Conservation (phyloP, 495 filamentous ascomycete species). For the Neurospora intermedia region DNA sequence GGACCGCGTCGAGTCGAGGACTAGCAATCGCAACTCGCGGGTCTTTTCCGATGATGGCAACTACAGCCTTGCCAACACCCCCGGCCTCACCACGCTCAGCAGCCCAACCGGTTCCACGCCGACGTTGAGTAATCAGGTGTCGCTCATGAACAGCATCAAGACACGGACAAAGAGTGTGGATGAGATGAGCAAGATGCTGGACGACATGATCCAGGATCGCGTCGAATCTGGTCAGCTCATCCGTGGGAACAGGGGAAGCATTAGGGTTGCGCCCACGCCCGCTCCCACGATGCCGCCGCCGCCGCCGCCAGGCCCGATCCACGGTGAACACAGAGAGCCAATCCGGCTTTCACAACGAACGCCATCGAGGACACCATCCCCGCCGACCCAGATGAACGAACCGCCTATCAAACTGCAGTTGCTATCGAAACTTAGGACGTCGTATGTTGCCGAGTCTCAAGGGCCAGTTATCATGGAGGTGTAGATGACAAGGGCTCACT, state of each 20-base stretch:
- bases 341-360: background rate
- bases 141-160: conserved; percentile 19
- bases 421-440: conserved; percentile 21
- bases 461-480: background rate
- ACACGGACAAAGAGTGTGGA: conserved; percentile 59
- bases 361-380: background rate
- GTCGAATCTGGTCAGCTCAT: conserved; percentile 59
- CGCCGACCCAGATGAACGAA: conserved; percentile 2
- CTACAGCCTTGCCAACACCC: conserved; percentile 22
- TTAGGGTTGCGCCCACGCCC: conserved; percentile 31
- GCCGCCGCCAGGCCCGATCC: background rate
- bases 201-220: conserved; percentile 88
- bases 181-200: conserved; percentile 80
- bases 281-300: conserved; percentile 4
- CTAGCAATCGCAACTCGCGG: conserved; percentile 36
- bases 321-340: background rate
- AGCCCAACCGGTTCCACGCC: conserved; percentile 26
- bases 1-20: conserved; percentile 38
- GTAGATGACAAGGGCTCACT: background rate
- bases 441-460: conserved; percentile 11
- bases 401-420: conserved; percentile 28
- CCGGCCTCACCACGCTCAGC: conserved; percentile 22
- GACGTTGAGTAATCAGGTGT: conserved; percentile 25
- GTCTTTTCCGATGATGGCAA: conserved; percentile 7
- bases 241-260: conserved; percentile 46